Conservation (phyloP, 2,329 filamentous ascomycete species). For the Penicillium crustosum region DNA sequence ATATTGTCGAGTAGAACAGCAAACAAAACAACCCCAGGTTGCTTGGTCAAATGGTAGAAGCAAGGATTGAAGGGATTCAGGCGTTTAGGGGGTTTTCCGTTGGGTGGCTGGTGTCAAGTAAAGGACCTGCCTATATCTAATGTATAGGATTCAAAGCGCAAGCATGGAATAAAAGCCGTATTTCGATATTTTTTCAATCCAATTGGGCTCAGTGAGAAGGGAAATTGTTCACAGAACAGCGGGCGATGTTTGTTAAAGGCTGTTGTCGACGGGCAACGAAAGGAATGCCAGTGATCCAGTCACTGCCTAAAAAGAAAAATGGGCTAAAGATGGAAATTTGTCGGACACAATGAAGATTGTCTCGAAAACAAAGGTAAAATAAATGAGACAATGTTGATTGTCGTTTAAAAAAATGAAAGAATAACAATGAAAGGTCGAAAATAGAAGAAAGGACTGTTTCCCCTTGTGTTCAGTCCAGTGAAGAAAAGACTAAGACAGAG, state of each 20-base stretch:
- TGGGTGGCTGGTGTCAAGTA: slow-evolving; percentile 10
- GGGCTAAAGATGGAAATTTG: slow-evolving; percentile 16
- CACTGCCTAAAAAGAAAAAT: slow-evolving; percentile 21
- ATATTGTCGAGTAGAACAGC: slow-evolving; percentile 1
- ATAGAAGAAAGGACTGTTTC: slow-evolving; percentile 15
- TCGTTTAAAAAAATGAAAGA: not conserved
- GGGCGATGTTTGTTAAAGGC: slow-evolving; percentile 13
- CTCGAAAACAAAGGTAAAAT: slow-evolving; percentile 8
- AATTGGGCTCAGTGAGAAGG: slow-evolving; percentile 5
- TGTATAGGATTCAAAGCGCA: slow-evolving; percentile 6
- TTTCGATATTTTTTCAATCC: not conserved
- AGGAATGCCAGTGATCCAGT: slow-evolving; percentile 33
- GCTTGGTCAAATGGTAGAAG: slow-evolving; percentile 1
- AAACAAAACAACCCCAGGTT: slow-evolving; percentile 14
- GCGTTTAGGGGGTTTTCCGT: not conserved
- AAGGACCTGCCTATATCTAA: slow-evolving; percentile 23
- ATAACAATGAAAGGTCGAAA: not conserved
- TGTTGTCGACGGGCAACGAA: slow-evolving; percentile 29
- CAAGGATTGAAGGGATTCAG: not conserved
- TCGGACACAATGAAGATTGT: slow-evolving; percentile 20
- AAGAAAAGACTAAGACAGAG: slow-evolving; percentile 6
- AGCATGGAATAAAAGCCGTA: not conserved
- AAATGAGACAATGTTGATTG: slow-evolving; percentile 7
- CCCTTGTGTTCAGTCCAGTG: slow-evolving; percentile 5
- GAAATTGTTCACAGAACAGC: slow-evolving; percentile 15